phyloP scores from a whole-genome alignment of 2,329 filamentous ascomycete species.

The Monosporascus sp. region DNA sequence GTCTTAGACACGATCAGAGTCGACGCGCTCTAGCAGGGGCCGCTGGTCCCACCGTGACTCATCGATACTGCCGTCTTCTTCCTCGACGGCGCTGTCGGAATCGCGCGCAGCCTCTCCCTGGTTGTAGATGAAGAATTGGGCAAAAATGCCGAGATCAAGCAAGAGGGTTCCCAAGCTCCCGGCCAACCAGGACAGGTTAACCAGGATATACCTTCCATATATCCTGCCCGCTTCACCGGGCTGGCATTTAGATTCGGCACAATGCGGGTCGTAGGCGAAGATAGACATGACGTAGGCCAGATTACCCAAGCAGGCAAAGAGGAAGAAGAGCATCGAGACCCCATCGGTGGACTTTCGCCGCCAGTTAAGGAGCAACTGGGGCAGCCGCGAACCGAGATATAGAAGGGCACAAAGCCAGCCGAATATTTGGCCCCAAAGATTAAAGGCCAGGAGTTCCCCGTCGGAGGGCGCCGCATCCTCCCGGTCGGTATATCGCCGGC shows the following conservation, averaged over 20 bases:
- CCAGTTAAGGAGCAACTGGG: constrained; percentile 89
- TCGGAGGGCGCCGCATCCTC: constrained; percentile 31
- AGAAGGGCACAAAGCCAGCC: constrained; percentile 87
- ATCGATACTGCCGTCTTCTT: constrained; percentile 18
- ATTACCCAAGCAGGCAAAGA: constrained; percentile 95
- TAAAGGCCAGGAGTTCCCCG: constrained; percentile 57
- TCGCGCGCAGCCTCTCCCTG: constrained; percentile 31
- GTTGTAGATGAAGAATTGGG: constrained; percentile 85
- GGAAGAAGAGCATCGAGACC: constrained; percentile 88
- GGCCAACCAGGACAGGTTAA: constrained; percentile 86
- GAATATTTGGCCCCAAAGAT: constrained; percentile 78
- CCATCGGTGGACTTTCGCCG: constrained; percentile 89
- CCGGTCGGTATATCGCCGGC: constrained; percentile 38
- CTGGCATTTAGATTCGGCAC: constrained; percentile 49
- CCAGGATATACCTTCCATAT: constrained; percentile 77
- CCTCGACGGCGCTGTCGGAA: constrained; percentile 23
- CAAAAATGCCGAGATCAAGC: constrained; percentile 80
- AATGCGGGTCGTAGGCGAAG: constrained; percentile 78
- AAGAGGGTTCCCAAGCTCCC: constrained; percentile 85
- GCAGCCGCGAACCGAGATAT: constrained; percentile 84
- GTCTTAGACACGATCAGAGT: constrained; percentile 9
- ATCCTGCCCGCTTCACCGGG: constrained; percentile 59
- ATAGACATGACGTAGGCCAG: constrained; percentile 90
- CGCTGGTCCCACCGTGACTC: constrained; percentile 22
- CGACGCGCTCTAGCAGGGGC: constrained; percentile 23